Evolutionary conservation across 148 eudicot species (phyloP).

Genomic region (Dianthus caryophyllus): DNA sequence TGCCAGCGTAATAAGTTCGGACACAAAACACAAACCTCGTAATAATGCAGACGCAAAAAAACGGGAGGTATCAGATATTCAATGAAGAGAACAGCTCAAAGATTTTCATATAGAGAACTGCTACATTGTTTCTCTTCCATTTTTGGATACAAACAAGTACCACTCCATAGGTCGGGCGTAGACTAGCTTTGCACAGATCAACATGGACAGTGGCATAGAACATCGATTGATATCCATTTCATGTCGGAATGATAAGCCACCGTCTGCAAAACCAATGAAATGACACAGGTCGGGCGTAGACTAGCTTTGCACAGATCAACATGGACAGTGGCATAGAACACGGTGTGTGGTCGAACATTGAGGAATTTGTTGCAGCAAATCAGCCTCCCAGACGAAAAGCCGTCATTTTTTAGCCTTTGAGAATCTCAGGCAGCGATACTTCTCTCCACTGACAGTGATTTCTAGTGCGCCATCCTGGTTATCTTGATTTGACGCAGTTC

Average conservation of each 20-base stretch:
- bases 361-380: background rate
- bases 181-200: slow-evolving; percentile 10
- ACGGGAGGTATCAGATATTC: background rate
- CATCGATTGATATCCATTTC: slow-evolving; percentile 8
- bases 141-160: slow-evolving; percentile 11
- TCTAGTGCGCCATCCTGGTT: slow-evolving; percentile 99
- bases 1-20: too few species aligned
- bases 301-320: slow-evolving; percentile 10
- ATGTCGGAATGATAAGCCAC: slow-evolving; percentile 15
- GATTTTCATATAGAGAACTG: background rate
- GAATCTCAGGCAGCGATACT: slow-evolving; percentile 93
- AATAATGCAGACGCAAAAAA: background rate
- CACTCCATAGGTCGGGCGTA: background rate
- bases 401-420: slow-evolving; percentile 88
- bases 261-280: slow-evolving; percentile 14
- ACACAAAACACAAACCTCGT: background rate
- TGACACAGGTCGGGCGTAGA: background rate
- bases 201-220: background rate
- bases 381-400: slow-evolving; percentile 8
- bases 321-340: background rate
- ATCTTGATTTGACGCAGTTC: slow-evolving; percentile 97
- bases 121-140: slow-evolving; percentile 14
- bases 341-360: slow-evolving; percentile 2
- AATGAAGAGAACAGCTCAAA: slow-evolving; percentile 4
- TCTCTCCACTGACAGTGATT: slow-evolving; percentile 96